Evolutionary conservation across 78 protist species (phyloP), one percentile per base, ranked within the genome.

Genomic region (Monosiga brevicollis): DNA sequence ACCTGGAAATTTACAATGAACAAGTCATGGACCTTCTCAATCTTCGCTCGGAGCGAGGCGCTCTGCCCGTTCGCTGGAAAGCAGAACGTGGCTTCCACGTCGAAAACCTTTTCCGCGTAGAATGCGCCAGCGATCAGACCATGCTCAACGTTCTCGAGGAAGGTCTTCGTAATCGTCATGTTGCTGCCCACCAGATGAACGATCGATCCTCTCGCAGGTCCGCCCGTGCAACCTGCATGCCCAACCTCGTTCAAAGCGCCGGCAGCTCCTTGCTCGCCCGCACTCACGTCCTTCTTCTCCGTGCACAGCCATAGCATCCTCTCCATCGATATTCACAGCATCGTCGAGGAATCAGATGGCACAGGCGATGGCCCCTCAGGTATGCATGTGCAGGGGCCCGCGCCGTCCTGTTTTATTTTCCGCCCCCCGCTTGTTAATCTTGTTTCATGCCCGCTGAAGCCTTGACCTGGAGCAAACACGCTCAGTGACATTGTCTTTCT

Each of bases 1-100:
- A 76, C 78, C 87, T 92, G 84, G 95, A 92, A 70, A 87, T 92
- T 54, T 92, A 92, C 87, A 88, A 88, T 76, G 95, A 92, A 78
- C 81, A 71, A n/a, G 92, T 92, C 23, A 76, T 79, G 38, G 95
- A 92, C 82, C 84, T 92, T 0, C 86, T 92, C 73, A 87, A 92
- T 76, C 90, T 26, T 1, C 36, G 42, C 20, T 73, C 77, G 1
- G n/a, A n/a, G n/a, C n/a, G n/a, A n/a, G 26, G 36, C 20, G 6
- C 39, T 20, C 38, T 73, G 36, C 77, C 77, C 39, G 77, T 80
- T 0, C 84, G 84, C n/a, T 80, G 79, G 79, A 0, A 41, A 11
- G 73, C 74, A n/a, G 77, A 1, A 37, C 42, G 77, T 20, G 77
- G 77, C 6, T 73, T 73, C 36, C 36, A 73, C 77, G 77, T 73